phyloP scores from a whole-genome alignment of 176 grass and related monocot species.

The Phragmites australis region DNA sequence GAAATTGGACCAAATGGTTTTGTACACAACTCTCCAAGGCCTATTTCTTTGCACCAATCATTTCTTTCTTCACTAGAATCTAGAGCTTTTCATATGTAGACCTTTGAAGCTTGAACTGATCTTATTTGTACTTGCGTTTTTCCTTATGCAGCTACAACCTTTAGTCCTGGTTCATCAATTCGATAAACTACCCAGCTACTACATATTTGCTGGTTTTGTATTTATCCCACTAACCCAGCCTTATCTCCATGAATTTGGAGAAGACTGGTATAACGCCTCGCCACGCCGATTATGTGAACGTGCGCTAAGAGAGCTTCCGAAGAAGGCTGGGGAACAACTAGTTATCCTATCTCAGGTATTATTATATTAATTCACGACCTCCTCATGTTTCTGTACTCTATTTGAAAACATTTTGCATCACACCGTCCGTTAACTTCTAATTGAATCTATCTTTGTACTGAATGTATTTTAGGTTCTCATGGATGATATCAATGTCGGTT shows the following conservation, averaged over 20 bases:
- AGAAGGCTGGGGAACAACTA: slow-evolving; percentile 73
- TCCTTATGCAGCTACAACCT: slow-evolving; percentile 80
- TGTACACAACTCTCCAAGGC: neutral
- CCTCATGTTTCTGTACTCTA: neutral
- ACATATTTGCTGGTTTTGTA: slow-evolving; percentile 93
- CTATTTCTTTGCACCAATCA: slow-evolving; percentile 1
- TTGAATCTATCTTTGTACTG: neutral
- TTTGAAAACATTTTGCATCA: neutral
- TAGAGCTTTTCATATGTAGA: slow-evolving; percentile 8
- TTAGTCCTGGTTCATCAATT: slow-evolving; percentile 96
- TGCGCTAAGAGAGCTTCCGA: slow-evolving; percentile 81
- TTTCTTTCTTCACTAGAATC: neutral
- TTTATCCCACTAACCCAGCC: slow-evolving; percentile 93
- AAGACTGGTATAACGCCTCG: slow-evolving; percentile 94
- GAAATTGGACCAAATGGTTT: slow-evolving; percentile 9
- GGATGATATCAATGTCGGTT: slow-evolving; percentile 97
- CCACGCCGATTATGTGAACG: slow-evolving; percentile 89
- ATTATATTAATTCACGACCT: slow-evolving; percentile 21
- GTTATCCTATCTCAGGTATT: slow-evolving; percentile 93
- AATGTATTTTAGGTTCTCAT: slow-evolving; percentile 67
- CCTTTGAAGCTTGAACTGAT: slow-evolving; percentile 27
- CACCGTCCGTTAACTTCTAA: neutral
- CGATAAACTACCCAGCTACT: slow-evolving; percentile 89
- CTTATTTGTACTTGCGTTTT: neutral
- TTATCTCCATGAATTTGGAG: slow-evolving; percentile 98